phyloP scores from a whole-genome alignment of 1,139 yeast species.

The Meyerozyma smithsonii region DNA sequence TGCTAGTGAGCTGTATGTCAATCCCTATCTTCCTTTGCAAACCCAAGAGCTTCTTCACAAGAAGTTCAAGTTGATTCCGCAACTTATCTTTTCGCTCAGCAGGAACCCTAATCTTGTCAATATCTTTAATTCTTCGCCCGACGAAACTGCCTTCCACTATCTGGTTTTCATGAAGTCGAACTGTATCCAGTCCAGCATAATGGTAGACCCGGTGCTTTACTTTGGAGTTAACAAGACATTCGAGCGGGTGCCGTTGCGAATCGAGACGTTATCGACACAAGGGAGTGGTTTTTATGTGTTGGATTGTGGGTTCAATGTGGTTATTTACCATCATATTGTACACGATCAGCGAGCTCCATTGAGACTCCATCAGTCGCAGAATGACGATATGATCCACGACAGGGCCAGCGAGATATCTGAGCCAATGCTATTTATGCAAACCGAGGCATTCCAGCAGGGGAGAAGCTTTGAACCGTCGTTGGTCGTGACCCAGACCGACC shows the following conservation, averaged over 20 bases:
- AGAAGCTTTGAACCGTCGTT: slow-evolving; percentile 15
- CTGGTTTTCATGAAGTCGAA: slow-evolving; percentile 23
- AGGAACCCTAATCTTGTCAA: slow-evolving; percentile 30
- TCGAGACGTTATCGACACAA: neutral
- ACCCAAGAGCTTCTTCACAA: slow-evolving; percentile 21
- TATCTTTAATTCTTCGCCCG: slow-evolving; percentile 41
- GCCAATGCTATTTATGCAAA: neutral
- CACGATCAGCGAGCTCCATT: slow-evolving; percentile 12
- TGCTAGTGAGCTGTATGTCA: slow-evolving; percentile 5
- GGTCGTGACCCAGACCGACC: slow-evolving; percentile 27
- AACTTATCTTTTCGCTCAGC: slow-evolving; percentile 27
- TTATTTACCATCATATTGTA: slow-evolving; percentile 19
- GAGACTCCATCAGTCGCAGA: slow-evolving; percentile 31
- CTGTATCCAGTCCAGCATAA: slow-evolving; percentile 14
- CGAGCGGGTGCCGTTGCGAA: slow-evolving; percentile 8
- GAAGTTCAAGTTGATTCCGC: slow-evolving; percentile 24
- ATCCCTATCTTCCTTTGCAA: slow-evolving; percentile 21
- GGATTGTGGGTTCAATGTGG: slow-evolving; percentile 26
- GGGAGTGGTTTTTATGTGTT: slow-evolving; percentile 20
- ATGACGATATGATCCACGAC: slow-evolving; percentile 17
- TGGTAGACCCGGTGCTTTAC: slow-evolving; percentile 28
- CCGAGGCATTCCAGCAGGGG: neutral
- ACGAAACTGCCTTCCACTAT: slow-evolving; percentile 39
- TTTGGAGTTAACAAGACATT: slow-evolving; percentile 12
- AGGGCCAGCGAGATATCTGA: slow-evolving; percentile 15